A percentile compares a stretch with the other conserved stretches of the same genome.
Evolutionary conservation across 306 rosid genomes (phyloP).

Genomic region (Luffa aegyptiaca): DNA sequence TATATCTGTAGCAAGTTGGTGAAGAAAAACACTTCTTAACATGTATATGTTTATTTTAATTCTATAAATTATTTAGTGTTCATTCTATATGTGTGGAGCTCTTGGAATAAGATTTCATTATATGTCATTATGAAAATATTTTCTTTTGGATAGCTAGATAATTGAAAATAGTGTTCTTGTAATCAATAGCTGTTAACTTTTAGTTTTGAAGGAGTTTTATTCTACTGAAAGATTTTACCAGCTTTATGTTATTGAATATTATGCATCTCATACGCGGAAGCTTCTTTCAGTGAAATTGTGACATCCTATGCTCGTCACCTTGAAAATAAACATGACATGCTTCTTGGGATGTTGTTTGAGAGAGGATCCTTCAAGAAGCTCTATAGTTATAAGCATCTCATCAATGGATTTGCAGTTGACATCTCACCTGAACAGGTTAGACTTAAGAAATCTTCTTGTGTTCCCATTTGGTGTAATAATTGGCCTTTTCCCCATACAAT

Average conservation of each 20-base stretch:
- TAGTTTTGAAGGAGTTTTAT: neutral
- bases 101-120: neutral
- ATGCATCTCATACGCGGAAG: conserved; percentile 7
- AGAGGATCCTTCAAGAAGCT: conserved; percentile 71
- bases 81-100: neutral
- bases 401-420: conserved; percentile 96
- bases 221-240: neutral
- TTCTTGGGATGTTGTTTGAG: conserved; percentile 80
- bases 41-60: neutral
- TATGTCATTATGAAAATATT: neutral
- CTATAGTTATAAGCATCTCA: conserved; percentile 87
- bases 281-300: conserved; percentile 61
- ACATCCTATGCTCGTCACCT: conserved; percentile 84
- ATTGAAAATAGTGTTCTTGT: neutral
- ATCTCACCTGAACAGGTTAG: conserved; percentile 88
- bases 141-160: neutral
- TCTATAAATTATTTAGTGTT: neutral
- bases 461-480: conserved; percentile 12
- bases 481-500: conserved; percentile 12
- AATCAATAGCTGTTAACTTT: neutral
- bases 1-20: neutral
- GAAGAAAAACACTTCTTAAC: neutral
- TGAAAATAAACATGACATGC: conserved; percentile 82
- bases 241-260: neutral
- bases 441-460: conserved; percentile 19